Percentiles rank a stretch among this genome's conserved stretches.
phyloP scores from a whole-genome alignment of 2,329 filamentous ascomycete species.

The Colletotrichum spaethianum region DNA sequence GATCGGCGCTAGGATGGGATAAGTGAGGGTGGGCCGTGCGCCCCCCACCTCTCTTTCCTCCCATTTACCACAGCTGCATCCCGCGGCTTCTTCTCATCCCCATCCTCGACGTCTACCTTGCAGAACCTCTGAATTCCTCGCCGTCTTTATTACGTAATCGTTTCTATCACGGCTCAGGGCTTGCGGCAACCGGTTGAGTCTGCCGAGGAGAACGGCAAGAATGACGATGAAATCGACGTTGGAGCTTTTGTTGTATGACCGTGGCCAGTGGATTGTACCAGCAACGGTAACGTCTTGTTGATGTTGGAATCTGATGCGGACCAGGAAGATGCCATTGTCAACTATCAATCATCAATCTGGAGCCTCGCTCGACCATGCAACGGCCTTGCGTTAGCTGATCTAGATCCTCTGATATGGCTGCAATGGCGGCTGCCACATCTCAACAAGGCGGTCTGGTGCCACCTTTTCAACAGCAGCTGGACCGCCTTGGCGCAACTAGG shows the following conservation, averaged over 20 bases:
- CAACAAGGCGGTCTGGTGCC: too few relatives aligned
- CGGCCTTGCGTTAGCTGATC: not conserved
- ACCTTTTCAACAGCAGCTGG: not conserved
- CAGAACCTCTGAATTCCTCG: not conserved
- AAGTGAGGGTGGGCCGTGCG: conserved; percentile 30
- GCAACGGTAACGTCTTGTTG: not conserved
- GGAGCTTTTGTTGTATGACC: too few relatives aligned
- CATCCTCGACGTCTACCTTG: not conserved
- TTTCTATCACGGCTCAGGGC: too few relatives aligned
- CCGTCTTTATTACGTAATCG: too few relatives aligned
- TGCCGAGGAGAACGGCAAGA: too few relatives aligned
- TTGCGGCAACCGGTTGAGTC: too few relatives aligned
- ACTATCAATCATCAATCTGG: not conserved
- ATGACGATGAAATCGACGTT: too few relatives aligned
- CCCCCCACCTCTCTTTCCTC: not conserved
- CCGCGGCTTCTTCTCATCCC: not conserved
- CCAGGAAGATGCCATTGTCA: not conserved
- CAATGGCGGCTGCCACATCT: not conserved
- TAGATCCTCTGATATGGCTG: not conserved
- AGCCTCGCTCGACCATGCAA: not conserved
- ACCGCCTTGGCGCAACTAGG: not conserved
- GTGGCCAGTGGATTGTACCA: not conserved
- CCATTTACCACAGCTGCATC: not conserved
- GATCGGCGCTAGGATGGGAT: conserved; percentile 38
- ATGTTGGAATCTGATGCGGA: not conserved